These are phyloP conservation scores for Seiridium cupressi DNA, from an alignment of 2,329 filamentous ascomycete species.

Conservation along the genomic window DNA sequence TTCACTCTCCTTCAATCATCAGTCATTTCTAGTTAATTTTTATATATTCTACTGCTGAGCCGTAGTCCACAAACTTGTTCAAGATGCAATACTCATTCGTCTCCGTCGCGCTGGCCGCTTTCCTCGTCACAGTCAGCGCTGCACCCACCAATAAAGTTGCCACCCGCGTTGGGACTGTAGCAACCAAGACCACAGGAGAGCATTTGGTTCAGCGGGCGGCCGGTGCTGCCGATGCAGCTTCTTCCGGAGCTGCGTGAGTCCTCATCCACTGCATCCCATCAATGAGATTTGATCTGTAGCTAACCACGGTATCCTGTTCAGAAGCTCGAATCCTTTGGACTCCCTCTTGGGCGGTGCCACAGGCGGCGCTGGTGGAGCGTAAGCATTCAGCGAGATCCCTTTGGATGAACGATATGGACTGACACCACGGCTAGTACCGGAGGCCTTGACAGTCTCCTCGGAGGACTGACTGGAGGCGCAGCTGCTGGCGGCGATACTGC, in stretches of 20 bases:
- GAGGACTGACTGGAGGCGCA: constrained; percentile 3
- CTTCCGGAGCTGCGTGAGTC: not conserved
- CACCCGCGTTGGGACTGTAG: not conserved
- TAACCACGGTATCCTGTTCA: not conserved
- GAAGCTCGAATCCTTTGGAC: not conserved
- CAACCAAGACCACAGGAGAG: not conserved
- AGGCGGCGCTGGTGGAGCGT: constrained; percentile 3
- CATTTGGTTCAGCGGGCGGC: not conserved
- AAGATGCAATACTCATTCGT: constrained; percentile 12
- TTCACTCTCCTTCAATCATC: not conserved
- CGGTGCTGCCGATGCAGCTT: not conserved
- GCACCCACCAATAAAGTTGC: not conserved
- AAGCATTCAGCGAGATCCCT: not conserved
- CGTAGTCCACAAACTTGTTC: not conserved
- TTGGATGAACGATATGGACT: too few relatives aligned
- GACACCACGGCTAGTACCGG: not conserved
- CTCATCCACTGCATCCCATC: not conserved
- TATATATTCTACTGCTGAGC: not conserved
- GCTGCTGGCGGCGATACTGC: not conserved
- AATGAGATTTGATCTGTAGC: not conserved
- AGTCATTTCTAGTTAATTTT: not conserved
- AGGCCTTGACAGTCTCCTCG: constrained; percentile 1
- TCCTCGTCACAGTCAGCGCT: constrained; percentile 8
- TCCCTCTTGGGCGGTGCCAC: not conserved
- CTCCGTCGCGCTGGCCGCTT: constrained; percentile 10